Evolutionary conservation across 2,329 filamentous ascomycete genomes (phyloP).

Genomic region (Scytalidium lignicola): DNA sequence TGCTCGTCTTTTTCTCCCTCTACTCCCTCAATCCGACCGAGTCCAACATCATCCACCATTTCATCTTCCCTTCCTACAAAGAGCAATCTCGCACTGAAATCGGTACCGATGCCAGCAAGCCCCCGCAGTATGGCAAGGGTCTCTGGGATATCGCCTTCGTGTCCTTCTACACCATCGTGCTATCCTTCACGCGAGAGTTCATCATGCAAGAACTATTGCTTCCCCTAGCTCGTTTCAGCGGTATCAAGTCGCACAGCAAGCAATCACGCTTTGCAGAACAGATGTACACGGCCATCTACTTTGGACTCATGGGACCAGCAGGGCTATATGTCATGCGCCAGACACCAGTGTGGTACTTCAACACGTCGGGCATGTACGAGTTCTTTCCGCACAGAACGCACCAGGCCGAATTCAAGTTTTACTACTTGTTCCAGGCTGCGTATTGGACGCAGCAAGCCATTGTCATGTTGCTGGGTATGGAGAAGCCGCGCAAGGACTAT

Average conservation of each 20-base stretch:
- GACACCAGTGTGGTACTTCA: constrained; percentile 92
- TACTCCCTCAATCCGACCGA: constrained; percentile 71
- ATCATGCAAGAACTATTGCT: constrained; percentile 85
- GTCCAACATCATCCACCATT: constrained; percentile 70
- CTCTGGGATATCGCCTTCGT: constrained; percentile 79
- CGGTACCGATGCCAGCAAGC: constrained; percentile 33
- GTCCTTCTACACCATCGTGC: constrained; percentile 77
- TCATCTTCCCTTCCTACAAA: constrained; percentile 85
- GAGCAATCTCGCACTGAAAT: constrained; percentile 40
- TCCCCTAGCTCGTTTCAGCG: constrained; percentile 63
- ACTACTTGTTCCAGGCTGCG: constrained; percentile 85
- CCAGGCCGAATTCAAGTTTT: constrained; percentile 78
- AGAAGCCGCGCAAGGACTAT: constrained; percentile 91
- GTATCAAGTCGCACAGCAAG: constrained; percentile 67
- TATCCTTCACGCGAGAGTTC: constrained; percentile 89
- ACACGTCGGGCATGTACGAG: constrained; percentile 83
- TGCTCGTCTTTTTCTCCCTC: constrained; percentile 54
- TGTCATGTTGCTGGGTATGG: constrained; percentile 75
- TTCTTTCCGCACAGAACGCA: constrained; percentile 77
- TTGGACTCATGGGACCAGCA: constrained; percentile 71
- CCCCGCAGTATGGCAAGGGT: constrained; percentile 76
- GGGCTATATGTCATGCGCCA: constrained; percentile 85
- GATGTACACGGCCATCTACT: constrained; percentile 86
- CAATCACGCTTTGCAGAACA: constrained; percentile 92
- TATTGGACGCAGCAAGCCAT: constrained; percentile 94